Evolutionary conservation across 2,329 filamentous ascomycete genomes (phyloP), one percentile per base, ranked within the genome.

Genomic region (Sphaerulina musiva): DNA sequence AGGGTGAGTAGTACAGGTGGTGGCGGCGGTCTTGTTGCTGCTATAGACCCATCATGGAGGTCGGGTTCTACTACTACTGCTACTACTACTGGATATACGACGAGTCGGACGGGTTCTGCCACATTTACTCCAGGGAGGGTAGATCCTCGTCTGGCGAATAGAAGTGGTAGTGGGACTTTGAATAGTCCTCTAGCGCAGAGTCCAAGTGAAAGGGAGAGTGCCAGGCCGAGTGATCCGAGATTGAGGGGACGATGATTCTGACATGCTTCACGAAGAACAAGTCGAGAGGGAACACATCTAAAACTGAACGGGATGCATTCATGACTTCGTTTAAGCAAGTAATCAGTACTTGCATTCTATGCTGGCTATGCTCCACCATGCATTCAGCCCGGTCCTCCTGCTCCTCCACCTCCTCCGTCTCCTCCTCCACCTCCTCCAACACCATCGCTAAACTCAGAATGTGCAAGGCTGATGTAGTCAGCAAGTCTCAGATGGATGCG

Each of bases 391-490:
- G 29, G 40, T 41, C 29, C 32, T 44, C 6, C 29, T 12, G 9
- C 14, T 26, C 11, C 12, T 41, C 17, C 32, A 39, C 6, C 20
- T 20, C 20, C 20, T 20, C 3, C 20, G 2, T 4, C 20, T 20
- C 20, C 20, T 20, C 20, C 20, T 20, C 1, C 2, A 31, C 29
- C 32, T 44, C 6, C 29, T 12, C 6, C 32, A 45, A 51, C 48
- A 31, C 48, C 48, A 45, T 51, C 48, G 48, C 48, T 51, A 17
- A n/a, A 51, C 42, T 38, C 34, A 38, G 5, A 11, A 38, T 38
- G 34, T 38, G 10, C 6, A 29, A 9, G 34, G 6, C 12, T 9
- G 20, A 9, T 44, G 31, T 23, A 20, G 1, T 45, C 17, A 45
- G 12, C 6, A 11, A 23, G 41, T 45, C 48, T 45, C 40, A 10